phyloP scores from a whole-genome alignment of 257 asterid species.

The Solanum pinnatisectum region DNA sequence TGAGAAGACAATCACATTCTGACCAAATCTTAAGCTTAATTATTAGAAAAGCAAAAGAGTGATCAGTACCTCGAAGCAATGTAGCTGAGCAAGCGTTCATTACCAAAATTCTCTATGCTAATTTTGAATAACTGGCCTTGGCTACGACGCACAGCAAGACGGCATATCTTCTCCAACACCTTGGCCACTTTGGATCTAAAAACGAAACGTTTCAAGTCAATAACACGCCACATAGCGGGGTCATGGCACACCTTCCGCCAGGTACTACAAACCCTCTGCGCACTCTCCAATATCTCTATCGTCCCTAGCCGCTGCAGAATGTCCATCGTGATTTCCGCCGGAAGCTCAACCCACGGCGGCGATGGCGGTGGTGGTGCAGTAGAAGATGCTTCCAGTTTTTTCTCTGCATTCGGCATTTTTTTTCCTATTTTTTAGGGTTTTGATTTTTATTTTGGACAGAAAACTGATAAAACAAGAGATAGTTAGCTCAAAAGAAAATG shows the following conservation, averaged over 20 bases:
- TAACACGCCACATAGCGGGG: conserved; percentile 11
- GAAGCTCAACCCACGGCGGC: neutral
- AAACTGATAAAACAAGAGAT: neutral
- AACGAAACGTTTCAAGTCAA: neutral
- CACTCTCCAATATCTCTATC: neutral
- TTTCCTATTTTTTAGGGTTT: neutral
- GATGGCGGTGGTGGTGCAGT: neutral
- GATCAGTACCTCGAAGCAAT: conserved; percentile 13
- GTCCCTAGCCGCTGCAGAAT: neutral
- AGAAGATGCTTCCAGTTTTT: neutral
- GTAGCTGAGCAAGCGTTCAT: conserved; percentile 2
- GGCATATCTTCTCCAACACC: neutral
- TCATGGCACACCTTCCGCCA: neutral
- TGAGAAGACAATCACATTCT: neutral
- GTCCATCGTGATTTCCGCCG: neutral
- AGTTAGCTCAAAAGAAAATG: too few species aligned
- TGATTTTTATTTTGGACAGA: neutral
- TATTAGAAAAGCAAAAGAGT: neutral
- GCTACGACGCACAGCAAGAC: conserved; percentile 8
- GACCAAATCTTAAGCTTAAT: too few species aligned
- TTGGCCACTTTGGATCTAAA: neutral
- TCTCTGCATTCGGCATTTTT: neutral
- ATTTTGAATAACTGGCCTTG: conserved; percentile 13
- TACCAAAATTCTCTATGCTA: neutral
- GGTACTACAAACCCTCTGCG: neutral